These are phyloP conservation scores for Dendrocalamus latiflorus DNA, from an alignment of 202 grass and related monocot species.

Conservation along the genomic window DNA sequence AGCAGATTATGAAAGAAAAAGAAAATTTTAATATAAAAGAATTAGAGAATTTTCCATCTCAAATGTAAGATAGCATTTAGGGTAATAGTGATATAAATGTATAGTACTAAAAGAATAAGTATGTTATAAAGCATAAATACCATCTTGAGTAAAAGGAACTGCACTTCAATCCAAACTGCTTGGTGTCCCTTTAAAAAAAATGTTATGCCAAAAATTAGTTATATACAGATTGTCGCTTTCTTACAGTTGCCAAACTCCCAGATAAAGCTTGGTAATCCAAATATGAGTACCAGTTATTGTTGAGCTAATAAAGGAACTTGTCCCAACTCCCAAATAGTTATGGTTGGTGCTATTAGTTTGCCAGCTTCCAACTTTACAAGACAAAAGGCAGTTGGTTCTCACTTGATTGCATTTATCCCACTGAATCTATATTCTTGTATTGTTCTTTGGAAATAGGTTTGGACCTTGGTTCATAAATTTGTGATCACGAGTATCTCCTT, in stretches of 20 bases:
- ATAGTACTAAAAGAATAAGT: too few relatives aligned
- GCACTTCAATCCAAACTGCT: background rate
- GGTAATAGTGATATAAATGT: too few relatives aligned
- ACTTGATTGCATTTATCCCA: background rate
- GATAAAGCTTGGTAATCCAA: background rate
- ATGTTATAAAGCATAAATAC: too few relatives aligned
- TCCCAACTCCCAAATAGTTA: background rate
- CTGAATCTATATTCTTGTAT: slow-evolving; percentile 6
- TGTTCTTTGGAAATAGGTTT: background rate
- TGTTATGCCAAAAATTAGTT: background rate
- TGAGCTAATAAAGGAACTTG: background rate
- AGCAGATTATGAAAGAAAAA: too few relatives aligned
- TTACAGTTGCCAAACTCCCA: background rate
- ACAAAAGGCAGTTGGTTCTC: background rate
- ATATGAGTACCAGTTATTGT: background rate
- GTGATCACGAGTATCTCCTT: too few relatives aligned
- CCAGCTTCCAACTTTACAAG: background rate
- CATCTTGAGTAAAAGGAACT: background rate
- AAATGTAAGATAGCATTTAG: too few relatives aligned
- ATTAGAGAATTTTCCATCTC: too few relatives aligned
- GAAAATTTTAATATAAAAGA: too few relatives aligned
- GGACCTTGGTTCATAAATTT: too few relatives aligned
- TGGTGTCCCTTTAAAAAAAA: background rate
- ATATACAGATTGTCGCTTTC: background rate
- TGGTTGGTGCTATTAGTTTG: background rate